Conservation (phyloP, 2,329 filamentous ascomycete genomes). For the Trichoderma sp. region DNA sequence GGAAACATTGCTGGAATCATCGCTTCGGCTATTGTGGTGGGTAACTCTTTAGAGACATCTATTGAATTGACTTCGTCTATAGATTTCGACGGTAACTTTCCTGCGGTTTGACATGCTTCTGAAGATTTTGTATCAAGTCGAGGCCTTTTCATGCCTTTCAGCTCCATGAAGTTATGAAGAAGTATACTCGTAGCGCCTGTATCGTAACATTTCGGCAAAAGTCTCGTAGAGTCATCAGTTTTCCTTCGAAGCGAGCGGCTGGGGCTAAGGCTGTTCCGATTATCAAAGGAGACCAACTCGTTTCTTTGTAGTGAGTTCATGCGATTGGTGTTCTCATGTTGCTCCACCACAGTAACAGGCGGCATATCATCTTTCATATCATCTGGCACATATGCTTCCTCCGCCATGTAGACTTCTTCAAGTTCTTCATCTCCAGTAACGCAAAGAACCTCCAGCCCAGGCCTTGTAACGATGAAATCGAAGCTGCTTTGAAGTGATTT, state of each 20-base stretch:
- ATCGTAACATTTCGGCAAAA: slow-evolving; percentile 32
- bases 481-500: slow-evolving; percentile 30
- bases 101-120: not conserved
- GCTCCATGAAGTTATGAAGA: slow-evolving; percentile 40
- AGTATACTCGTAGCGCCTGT: slow-evolving; percentile 37
- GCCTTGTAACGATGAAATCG: slow-evolving; percentile 27
- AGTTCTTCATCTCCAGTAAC: slow-evolving; percentile 34
- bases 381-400: not conserved
- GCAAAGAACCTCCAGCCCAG: slow-evolving; percentile 28
- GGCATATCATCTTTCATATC: not conserved
- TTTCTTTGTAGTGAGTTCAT: not conserved
- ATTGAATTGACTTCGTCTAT: not conserved
- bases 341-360: too few relatives aligned
- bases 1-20: slow-evolving; percentile 31
- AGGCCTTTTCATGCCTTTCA: slow-evolving; percentile 38
- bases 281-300: not conserved
- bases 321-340: not conserved
- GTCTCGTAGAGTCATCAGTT: not conserved
- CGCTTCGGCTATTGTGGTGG: not conserved
- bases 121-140: slow-evolving; percentile 18
- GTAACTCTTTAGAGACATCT: not conserved
- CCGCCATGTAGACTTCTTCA: slow-evolving; percentile 19
- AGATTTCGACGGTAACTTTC: not conserved
- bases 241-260: not conserved
- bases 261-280: not conserved